Evolutionary conservation across 768 basidiomycete genomes (phyloP), one percentile per base, ranked within the genome.

Genomic region (Gymnopilus junonius): DNA sequence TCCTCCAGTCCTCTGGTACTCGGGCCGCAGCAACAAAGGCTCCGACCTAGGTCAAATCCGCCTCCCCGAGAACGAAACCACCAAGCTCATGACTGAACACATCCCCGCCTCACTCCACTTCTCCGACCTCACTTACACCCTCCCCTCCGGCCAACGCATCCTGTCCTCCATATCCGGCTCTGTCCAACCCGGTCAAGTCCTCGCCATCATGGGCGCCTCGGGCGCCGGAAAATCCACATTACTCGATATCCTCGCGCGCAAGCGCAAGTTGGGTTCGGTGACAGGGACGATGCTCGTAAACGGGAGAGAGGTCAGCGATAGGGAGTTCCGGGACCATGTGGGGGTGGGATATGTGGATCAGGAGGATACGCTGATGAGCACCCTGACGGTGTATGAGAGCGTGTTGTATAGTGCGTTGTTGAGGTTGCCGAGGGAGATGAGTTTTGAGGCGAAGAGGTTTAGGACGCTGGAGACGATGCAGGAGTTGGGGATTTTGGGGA

Each of bases 311-410:
- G 90, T 97, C 25, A 79, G 80, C 45, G 83, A 93, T 73, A 76
- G 81, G 25, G 86, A 91, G 72, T 97, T 94, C 81, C 90, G 88
- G 73, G 86, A 88, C 35, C 91, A 98, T 5, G 88, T 91, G 66
- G 97, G 97, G 3, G 88, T 91, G 65, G 97, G 97, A 31, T 99
- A 93, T 67, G 97, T 99, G 45, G 97, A 99, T 73, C 97, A 99
- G 76, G 97, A 99, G 75, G 97, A 99, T 74, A 97, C 95, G 10
- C 77, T 99, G 65, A 97, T 99, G 92, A 87, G 91, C 71, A 99
- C 97, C 8, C 79, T 99, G 77, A 99, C 97, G 3, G 97, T 99
- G 21, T 99, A 98, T 75, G 97, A 99, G 82, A 98, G 96, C 0
- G 91, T 99, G 17, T 75, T 99, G 57, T 97, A 97, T 72, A 95